phyloP scores from a whole-genome alignment of 768 basidiomycete species.

The Hebeloma cylindrosporum region DNA sequence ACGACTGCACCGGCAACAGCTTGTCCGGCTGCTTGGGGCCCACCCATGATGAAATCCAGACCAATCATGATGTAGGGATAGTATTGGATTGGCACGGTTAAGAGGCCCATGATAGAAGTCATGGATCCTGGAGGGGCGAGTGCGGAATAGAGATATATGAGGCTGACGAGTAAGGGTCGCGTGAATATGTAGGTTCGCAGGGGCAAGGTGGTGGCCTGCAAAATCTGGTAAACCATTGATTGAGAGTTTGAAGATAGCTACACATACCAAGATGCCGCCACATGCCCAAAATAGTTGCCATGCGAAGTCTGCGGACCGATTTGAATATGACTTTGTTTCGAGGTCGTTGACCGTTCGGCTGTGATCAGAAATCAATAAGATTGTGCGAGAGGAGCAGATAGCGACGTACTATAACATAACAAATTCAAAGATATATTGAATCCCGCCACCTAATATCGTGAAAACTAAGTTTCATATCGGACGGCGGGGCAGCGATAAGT shows the following conservation, averaged over 20 bases:
- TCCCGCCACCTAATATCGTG: constrained; percentile 40
- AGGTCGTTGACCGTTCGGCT: constrained; percentile 69
- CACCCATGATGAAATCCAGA: constrained; percentile 68
- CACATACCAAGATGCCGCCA: constrained; percentile 59
- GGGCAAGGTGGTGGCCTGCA: constrained; percentile 57
- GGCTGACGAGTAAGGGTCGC: constrained; percentile 62
- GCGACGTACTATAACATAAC: constrained; percentile 67
- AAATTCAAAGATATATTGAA: constrained; percentile 55
- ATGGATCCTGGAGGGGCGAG: constrained; percentile 66
- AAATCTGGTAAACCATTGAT: neutral
- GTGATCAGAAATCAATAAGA: neutral
- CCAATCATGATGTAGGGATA: constrained; percentile 73
- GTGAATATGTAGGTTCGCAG: constrained; percentile 55
- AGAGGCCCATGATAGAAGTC: constrained; percentile 76
- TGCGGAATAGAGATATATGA: constrained; percentile 67
- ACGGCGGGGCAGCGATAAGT: neutral
- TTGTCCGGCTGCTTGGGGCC: constrained; percentile 53
- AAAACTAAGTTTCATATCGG: neutral
- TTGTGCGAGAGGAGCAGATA: too few relatives aligned
- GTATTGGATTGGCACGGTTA: constrained; percentile 71
- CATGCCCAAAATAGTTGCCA: constrained; percentile 67
- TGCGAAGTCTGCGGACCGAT: constrained; percentile 71
- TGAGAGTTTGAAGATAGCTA: neutral
- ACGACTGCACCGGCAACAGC: constrained; percentile 69
- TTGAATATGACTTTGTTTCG: constrained; percentile 57